These are phyloP conservation scores for Leishmania mexicana DNA, from an alignment of 208 protist species.

Conservation along the genomic window DNA sequence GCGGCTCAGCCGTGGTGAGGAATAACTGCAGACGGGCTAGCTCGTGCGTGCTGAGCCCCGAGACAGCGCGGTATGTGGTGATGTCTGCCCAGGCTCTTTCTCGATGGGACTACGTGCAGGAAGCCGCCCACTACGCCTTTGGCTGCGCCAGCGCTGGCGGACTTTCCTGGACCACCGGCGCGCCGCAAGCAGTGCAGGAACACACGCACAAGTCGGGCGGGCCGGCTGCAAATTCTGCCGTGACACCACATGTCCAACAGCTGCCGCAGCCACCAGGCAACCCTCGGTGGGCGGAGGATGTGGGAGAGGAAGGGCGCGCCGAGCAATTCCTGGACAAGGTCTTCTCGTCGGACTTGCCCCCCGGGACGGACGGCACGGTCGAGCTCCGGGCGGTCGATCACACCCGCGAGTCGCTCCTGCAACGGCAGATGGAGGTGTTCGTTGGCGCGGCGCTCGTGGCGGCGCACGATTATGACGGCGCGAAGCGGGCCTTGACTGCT, in stretches of 20 bases:
- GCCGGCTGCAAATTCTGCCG: background rate
- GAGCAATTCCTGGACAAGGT: background rate
- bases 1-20: slow-evolving; percentile 4
- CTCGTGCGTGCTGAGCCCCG: slow-evolving; percentile 2
- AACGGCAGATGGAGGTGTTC: slow-evolving; percentile 62
- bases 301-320: background rate
- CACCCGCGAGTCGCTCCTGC: slow-evolving; percentile 26
- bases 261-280: background rate
- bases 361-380: background rate
- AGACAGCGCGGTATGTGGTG: slow-evolving; percentile 63
- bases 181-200: background rate
- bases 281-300: background rate
- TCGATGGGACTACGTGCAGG: slow-evolving; percentile 71
- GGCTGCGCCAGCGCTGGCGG: background rate
- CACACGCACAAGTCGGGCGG: background rate
- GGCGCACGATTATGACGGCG: slow-evolving; percentile 59
- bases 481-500: slow-evolving; percentile 46
- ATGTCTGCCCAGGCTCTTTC: slow-evolving; percentile 73
- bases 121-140: slow-evolving; percentile 34
- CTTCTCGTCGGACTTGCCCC: background rate
- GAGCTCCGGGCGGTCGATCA: background rate
- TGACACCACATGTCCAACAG: background rate
- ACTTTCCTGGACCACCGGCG: background rate
- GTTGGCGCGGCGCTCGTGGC: slow-evolving; percentile 61
- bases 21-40: background rate